phyloP scores from a whole-genome alignment of 768 basidiomycete species.

The Mycena kentingensis region DNA sequence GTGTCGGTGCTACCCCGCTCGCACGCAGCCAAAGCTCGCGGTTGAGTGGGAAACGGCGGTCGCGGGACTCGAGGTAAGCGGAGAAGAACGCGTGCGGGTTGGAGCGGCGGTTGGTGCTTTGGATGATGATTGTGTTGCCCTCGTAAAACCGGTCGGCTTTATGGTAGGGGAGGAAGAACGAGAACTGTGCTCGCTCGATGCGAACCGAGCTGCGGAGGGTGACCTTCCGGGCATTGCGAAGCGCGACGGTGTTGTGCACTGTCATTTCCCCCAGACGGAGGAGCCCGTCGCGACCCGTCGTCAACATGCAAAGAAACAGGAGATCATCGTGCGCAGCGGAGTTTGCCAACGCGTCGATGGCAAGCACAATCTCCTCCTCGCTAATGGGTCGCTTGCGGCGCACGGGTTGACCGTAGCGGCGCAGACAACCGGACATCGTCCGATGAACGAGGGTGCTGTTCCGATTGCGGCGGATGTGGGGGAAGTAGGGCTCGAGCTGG shows the following conservation, averaged over 20 bases:
- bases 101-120: background rate
- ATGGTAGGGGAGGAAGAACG: conserved; percentile 36
- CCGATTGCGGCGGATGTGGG: conserved; percentile 26
- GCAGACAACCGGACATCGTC: conserved; percentile 29
- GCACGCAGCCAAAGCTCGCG: conserved; percentile 10
- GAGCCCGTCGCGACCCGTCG: conserved; percentile 33
- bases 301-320: conserved; percentile 32
- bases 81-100: conserved; percentile 14
- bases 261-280: conserved; percentile 35
- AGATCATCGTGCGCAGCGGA: conserved; percentile 24
- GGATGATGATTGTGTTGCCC: conserved; percentile 25
- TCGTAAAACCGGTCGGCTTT: conserved; percentile 38
- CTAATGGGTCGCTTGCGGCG: conserved; percentile 27
- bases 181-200: background rate
- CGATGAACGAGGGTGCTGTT: conserved; percentile 24
- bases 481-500: conserved; percentile 34
- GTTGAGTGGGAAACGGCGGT: conserved; percentile 1
- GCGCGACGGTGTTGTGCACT: conserved; percentile 21
- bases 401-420: conserved; percentile 10
- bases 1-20: background rate
- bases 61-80: conserved; percentile 2
- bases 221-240: conserved; percentile 25
- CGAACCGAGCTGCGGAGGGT: conserved; percentile 17
- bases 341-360: background rate
- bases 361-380: conserved; percentile 18